Base-by-base conservation (phyloP, 768 basidiomycete genomes). In the Macrolepiota dolichaula region DNA sequence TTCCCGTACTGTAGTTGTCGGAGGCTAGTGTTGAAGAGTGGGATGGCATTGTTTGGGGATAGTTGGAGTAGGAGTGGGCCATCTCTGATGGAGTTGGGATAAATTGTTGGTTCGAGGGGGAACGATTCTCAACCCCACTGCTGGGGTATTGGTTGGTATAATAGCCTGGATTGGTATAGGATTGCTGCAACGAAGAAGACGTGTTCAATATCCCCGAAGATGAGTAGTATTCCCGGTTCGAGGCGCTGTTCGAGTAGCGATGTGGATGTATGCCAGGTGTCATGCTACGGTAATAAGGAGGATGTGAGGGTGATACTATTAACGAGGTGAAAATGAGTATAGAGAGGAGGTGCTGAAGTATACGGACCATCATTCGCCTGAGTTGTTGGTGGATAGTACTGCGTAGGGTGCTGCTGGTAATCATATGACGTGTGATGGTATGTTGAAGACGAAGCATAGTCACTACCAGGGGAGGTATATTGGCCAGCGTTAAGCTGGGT, bases 241-340 rank as follows among this genome's bases (percentile, higher is more conserved):
- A 71, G 19, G 63, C 63, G 38, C 66, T 50, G 42, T 63, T 67
- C 19, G 72, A 64, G 57, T 76, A 76, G 19, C 74, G 73, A 42
- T 72, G 66, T 40, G 68, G 66, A 47, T 71, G 61, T 22, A 73
- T 67, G 57, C 73, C 70, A 7, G 77, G 75, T 22, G 77, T 73
- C 69, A 77, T 73, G 62, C 71, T 74, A 52, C 76, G 76, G 64
- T 69, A 73, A 68, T 77, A 76, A 27, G 73, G 76, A 27, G 73
- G 72, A 54, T 25, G 67, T 53, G 59, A 62, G 63, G 50, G 61
- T 51, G 59, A 62, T 59, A 58, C 55, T 29, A 62, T 44, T 36
- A 47, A 62, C n/a, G 50, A 62, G 57, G 36, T 55, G 22, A 49
- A 46, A 51, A 50, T 44, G 53, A 51, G 38, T 13, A 52, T 36